Conservation (phyloP, 2,329 filamentous ascomycete genomes). For the Cladosporium sp. region DNA sequence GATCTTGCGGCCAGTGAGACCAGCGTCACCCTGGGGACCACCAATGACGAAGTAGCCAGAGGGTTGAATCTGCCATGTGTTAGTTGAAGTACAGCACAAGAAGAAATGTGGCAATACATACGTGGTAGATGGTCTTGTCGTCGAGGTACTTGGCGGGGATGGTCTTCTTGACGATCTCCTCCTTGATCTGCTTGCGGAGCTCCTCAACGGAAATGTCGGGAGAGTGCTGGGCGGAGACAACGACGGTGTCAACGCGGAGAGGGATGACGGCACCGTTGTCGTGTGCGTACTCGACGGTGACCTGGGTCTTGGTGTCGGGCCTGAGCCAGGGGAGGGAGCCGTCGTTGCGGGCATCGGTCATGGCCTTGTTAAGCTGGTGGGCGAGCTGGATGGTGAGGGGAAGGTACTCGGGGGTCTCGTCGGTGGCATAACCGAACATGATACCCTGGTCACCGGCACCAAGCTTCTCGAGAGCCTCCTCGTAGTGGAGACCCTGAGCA, state of each 20-base stretch:
- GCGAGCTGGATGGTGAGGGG: slow-evolving; percentile 90
- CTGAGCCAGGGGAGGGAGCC: slow-evolving; percentile 90
- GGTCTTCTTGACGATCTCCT: slow-evolving; percentile 95
- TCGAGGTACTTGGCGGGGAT: slow-evolving; percentile 92
- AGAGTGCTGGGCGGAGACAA: slow-evolving; percentile 93
- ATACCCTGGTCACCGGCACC: slow-evolving; percentile 99
- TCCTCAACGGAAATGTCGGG: slow-evolving; percentile 85
- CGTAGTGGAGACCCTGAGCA: slow-evolving; percentile 97
- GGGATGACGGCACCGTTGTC: slow-evolving; percentile 92
- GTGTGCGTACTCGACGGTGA: slow-evolving; percentile 98
- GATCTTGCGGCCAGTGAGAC: slow-evolving; percentile 99
- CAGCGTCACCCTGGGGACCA: slow-evolving; percentile 97
- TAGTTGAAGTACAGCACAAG: background rate
- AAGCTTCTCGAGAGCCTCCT: slow-evolving; percentile 94
- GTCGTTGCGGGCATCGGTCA: slow-evolving; percentile 84
- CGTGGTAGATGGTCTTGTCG: slow-evolving; percentile 93
- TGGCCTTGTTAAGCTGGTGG: slow-evolving; percentile 95
- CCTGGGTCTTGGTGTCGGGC: slow-evolving; percentile 99
- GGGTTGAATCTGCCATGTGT: slow-evolving; percentile 71
- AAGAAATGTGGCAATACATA: slow-evolving; percentile 46
- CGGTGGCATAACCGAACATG: slow-evolving; percentile 99
- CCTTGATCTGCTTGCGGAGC: slow-evolving; percentile 89
- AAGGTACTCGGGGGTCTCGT: slow-evolving; percentile 96
- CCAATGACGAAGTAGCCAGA: slow-evolving; percentile 99
- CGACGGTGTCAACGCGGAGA: slow-evolving; percentile 90